Evolutionary conservation across 352 stramenopile genomes (phyloP), one percentile per base, ranked within the genome.

Genomic region (Peronospora belbahrii): DNA sequence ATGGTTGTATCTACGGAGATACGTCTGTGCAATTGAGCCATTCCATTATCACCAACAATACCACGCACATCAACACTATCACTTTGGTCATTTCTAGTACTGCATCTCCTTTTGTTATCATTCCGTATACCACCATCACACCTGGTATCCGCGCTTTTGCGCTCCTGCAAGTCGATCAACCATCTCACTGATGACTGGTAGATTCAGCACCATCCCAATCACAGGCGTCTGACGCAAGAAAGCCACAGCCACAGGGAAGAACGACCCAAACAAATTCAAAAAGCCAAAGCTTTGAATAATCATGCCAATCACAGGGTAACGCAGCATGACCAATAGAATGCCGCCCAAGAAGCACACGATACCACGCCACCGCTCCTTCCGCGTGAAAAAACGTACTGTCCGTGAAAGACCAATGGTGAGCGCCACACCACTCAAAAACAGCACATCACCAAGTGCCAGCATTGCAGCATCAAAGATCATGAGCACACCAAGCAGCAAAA

Each of bases 181-280:
- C n/a, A 88, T 34, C 27, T 87, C 63, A 32, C 73, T 74, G 42
- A 97, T 71, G 8, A 79, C 76, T 1, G 87, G 88, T 15, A 95
- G 61, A 51, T 79, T 87, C 14, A 97, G 75, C 40, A 96, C 62
- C 17, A 73, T 75, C 46, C 91, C 88, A 48, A 97, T 74, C 15
- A 97, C 80, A 1, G 92, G 92, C 36, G 86, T 95, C 62, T 97
- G 85, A 18, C 86, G 83, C 65, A 97, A 69, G 55, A 95, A 95
- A 23, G 88, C 85, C 23, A 95, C 85, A 0, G 88, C 90, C 51
- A 97, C 95, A 0, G 92, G 90, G 63, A 97, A 97, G 62, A 97
- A 97, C 46, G 95, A 96, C 53, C 92, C 92, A 68, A 97, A 97
- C 27, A 97, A 67, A 70, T 97, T 97, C 9, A 97, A 66, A 47